Conservation (phyloP, 768 basidiomycete species). For the Calvatia gigantea region DNA sequence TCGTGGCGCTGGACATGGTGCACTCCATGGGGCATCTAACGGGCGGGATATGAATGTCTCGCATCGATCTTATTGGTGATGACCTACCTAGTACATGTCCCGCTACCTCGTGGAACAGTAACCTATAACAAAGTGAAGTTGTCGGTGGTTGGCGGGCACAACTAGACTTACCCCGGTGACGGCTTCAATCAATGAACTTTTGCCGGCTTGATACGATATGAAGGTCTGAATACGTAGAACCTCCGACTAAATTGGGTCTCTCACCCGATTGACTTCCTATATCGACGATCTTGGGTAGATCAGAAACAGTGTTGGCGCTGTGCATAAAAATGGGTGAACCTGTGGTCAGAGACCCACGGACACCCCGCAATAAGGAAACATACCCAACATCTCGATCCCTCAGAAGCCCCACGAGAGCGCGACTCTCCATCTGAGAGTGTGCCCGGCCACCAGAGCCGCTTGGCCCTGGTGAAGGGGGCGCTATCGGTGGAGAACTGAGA, state of each 20-base stretch:
- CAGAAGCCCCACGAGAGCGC: conserved; percentile 35
- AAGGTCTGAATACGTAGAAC: no score
- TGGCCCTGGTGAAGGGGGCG: background rate
- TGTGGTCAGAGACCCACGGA: conserved; percentile 10
- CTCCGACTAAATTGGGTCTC: conserved; percentile 14
- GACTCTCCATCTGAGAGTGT: conserved; percentile 16
- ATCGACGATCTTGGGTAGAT: conserved; percentile 50
- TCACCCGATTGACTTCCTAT: conserved; percentile 56
- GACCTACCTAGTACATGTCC: conserved; percentile 54
- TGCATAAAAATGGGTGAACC: background rate
- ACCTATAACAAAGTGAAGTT: conserved; percentile 33
- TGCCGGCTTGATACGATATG: conserved; percentile 39
- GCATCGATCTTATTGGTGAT: background rate
- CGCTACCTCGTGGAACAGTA: conserved; percentile 57
- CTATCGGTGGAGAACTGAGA: background rate
- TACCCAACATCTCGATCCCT: conserved; percentile 38
- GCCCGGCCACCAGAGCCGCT: background rate
- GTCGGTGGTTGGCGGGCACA: background rate
- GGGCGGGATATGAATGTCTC: background rate
- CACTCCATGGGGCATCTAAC: conserved; percentile 53
- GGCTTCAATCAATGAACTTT: conserved; percentile 58
- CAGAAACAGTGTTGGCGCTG: conserved; percentile 24
- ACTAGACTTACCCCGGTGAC: conserved; percentile 44
- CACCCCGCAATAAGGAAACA: background rate
- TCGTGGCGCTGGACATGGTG: conserved; percentile 36